phyloP scores from a whole-genome alignment of 352 stramenopile genomes.

The Phytopythium kandeliae region DNA sequence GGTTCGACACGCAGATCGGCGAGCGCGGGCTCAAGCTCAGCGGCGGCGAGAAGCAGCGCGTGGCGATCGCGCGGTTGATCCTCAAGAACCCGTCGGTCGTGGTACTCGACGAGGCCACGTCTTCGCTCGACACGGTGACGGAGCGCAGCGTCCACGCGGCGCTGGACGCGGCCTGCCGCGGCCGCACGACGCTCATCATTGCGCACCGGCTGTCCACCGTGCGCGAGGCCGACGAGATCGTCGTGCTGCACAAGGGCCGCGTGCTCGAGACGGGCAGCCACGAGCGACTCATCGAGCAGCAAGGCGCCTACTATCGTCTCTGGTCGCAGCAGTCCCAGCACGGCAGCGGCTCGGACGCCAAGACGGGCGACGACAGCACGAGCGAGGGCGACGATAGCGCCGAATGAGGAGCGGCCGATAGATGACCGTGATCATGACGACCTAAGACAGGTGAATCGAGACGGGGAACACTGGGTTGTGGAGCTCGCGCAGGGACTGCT shows the following conservation, averaged over 20 bases:
- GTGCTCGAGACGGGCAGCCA: slow-evolving; percentile 52
- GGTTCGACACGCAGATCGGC: slow-evolving; percentile 89
- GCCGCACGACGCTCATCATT: slow-evolving; percentile 73
- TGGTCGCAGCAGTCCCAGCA: slow-evolving; percentile 35
- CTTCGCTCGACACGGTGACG: slow-evolving; percentile 68
- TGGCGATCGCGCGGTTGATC: slow-evolving; percentile 74
- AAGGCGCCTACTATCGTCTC: slow-evolving; percentile 31
- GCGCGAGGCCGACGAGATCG: slow-evolving; percentile 59
- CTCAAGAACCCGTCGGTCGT: slow-evolving; percentile 77
- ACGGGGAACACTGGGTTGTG: slow-evolving; percentile 41
- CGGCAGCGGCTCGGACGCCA: slow-evolving; percentile 1
- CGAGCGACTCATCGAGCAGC: slow-evolving; percentile 26
- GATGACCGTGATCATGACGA: too few species aligned
- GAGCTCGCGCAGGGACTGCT: slow-evolving; percentile 29
- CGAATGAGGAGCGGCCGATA: background rate
- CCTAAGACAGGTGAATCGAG: slow-evolving; percentile 33
- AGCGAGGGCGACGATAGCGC: slow-evolving; percentile 2
- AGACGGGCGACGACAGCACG: slow-evolving; percentile 4
- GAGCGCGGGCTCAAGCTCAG: slow-evolving; percentile 76
- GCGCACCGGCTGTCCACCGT: slow-evolving; percentile 80
- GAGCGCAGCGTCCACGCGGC: slow-evolving; percentile 66
- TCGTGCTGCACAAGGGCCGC: slow-evolving; percentile 50
- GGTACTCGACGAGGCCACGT: slow-evolving; percentile 76
- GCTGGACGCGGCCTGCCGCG: slow-evolving; percentile 38
- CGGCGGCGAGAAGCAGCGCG: slow-evolving; percentile 78